These are phyloP conservation scores for Saccharum officinarum DNA, from an alignment of 176 grass and related monocot species.

Conservation along the genomic window DNA sequence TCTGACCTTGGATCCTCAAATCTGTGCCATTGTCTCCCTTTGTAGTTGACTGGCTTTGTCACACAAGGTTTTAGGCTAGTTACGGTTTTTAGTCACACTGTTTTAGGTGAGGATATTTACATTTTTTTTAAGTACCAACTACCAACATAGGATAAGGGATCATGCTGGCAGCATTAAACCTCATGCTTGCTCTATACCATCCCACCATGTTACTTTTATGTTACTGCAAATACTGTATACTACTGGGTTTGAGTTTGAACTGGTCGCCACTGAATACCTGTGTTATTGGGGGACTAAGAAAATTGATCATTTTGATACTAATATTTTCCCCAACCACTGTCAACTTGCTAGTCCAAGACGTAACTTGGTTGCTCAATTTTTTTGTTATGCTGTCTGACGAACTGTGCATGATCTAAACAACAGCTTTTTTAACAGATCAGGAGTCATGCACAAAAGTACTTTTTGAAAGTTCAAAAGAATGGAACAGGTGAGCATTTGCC, in stretches of 20 bases:
- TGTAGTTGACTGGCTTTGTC: background rate
- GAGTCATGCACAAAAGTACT: conserved; percentile 97
- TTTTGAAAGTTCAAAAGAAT: conserved; percentile 87
- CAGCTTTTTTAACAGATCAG: conserved; percentile 73
- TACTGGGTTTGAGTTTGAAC: background rate
- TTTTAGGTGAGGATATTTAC: background rate
- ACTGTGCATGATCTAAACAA: conserved; percentile 37
- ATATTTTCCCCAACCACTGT: background rate
- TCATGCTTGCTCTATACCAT: background rate
- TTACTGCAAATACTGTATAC: background rate
- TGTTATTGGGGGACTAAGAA: background rate
- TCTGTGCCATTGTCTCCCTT: background rate
- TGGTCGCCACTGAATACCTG: background rate
- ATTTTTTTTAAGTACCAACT: background rate
- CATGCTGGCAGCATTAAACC: background rate
- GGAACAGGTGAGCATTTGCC: conserved; percentile 85
- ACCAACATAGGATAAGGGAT: background rate
- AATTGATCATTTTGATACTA: background rate
- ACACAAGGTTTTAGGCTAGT: background rate
- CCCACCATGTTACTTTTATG: background rate
- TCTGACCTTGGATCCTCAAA: background rate
- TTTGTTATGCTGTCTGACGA: background rate
- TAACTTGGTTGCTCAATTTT: conserved; percentile 3
- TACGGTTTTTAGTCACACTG: background rate
- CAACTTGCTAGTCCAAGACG: background rate